Evolutionary conservation across 257 asterid genomes (phyloP).

Genomic region (Jacaranda mimosifolia): DNA sequence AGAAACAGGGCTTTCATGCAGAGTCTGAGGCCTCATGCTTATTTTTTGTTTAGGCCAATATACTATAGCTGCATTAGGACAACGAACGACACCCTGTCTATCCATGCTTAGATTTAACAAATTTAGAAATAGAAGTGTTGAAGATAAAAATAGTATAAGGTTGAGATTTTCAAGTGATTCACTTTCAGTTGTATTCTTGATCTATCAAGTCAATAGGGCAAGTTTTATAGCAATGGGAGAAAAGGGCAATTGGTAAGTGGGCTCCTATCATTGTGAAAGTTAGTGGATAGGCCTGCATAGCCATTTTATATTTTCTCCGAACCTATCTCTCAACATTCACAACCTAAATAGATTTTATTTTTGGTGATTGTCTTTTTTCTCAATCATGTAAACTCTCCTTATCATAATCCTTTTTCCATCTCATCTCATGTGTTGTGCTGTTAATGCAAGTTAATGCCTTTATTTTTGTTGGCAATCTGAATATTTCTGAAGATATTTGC

Average conservation of each 20-base stretch:
- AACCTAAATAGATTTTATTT: constrained; percentile 1
- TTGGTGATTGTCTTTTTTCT: neutral
- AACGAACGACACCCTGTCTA: neutral
- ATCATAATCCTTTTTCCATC: too few relatives aligned
- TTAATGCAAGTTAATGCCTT: constrained; percentile 6
- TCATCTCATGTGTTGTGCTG: neutral
- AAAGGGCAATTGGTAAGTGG: neutral
- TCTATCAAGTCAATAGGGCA: constrained; percentile 1
- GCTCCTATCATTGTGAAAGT: neutral
- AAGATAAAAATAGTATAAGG: neutral
- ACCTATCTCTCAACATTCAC: constrained; percentile 10
- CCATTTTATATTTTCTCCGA: neutral
- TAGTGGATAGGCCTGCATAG: constrained; percentile 14
- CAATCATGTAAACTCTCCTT: too few relatives aligned
- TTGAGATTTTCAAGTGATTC: neutral
- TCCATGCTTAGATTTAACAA: too few relatives aligned
- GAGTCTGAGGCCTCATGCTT: constrained; percentile 14
- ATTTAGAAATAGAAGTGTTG: too few relatives aligned
- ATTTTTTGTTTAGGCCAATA: neutral
- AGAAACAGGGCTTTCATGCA: neutral
- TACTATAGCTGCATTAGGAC: constrained; percentile 15
- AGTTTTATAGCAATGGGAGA: constrained; percentile 22
- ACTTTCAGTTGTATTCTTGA: constrained; percentile 3
- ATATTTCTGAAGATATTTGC: neutral
- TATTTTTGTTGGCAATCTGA: neutral